Conservation (phyloP, 1,284 basidiomycete genomes). For the Ustilago trichophora region DNA sequence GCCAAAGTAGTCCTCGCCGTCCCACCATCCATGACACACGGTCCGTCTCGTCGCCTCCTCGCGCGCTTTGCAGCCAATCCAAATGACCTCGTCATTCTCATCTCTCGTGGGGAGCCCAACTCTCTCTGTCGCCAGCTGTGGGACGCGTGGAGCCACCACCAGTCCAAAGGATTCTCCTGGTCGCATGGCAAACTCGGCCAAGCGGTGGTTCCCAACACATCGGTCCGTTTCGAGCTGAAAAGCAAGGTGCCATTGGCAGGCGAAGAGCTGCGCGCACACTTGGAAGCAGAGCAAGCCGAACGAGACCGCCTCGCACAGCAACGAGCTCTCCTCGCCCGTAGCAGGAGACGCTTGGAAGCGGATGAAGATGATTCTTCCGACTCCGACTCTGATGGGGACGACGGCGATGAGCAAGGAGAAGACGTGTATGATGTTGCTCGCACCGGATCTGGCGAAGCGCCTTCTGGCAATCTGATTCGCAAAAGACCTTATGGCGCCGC, state of each 20-base stretch:
- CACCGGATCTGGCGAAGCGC: slow-evolving; percentile 5
- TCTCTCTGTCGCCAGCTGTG: slow-evolving; percentile 83
- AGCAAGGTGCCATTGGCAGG: slow-evolving; percentile 76
- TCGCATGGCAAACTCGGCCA: slow-evolving; percentile 87
- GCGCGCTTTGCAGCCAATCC: slow-evolving; percentile 83
- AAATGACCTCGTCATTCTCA: slow-evolving; percentile 55
- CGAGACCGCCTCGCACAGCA: slow-evolving; percentile 87
- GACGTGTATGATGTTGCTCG: slow-evolving; percentile 62
- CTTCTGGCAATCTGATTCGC: slow-evolving; percentile 2
- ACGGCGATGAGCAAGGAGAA: slow-evolving; percentile 74
- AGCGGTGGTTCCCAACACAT: slow-evolving; percentile 69
- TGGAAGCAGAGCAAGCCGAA: slow-evolving; percentile 79
- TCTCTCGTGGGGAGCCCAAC: slow-evolving; percentile 74
- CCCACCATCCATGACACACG: slow-evolving; percentile 89
- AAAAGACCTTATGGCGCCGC: slow-evolving; percentile 33
- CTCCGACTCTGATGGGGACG: slow-evolving; percentile 72
- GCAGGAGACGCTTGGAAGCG: slow-evolving; percentile 87
- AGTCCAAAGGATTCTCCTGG: slow-evolving; percentile 80
- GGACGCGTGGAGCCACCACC: slow-evolving; percentile 82
- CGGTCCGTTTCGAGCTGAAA: slow-evolving; percentile 73
- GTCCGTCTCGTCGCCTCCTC: slow-evolving; percentile 86
- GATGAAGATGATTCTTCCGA: slow-evolving; percentile 69
- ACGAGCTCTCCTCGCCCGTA: slow-evolving; percentile 79
- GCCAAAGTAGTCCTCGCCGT: slow-evolving; percentile 93
- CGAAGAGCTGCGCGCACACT: slow-evolving; percentile 80